These are phyloP conservation scores for Mollisia scopiformis DNA, from an alignment of 2,329 filamentous ascomycete genomes.

Conservation along the genomic window DNA sequence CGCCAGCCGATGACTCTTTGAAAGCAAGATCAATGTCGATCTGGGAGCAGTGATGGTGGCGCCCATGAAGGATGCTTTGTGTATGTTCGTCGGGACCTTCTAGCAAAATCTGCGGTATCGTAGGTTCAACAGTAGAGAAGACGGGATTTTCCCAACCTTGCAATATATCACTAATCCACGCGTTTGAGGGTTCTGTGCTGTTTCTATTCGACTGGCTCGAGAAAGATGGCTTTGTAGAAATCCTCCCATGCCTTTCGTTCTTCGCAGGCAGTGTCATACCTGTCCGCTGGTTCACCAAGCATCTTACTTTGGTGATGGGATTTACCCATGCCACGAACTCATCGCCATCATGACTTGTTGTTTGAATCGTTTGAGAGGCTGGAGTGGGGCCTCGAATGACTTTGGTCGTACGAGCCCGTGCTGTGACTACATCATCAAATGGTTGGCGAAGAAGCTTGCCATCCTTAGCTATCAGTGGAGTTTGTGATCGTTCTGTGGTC, in stretches of 20 bases:
- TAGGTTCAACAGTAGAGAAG: slow-evolving; percentile 57
- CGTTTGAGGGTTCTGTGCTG: slow-evolving; percentile 22
- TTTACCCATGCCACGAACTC: slow-evolving; percentile 60
- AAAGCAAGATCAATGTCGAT: slow-evolving; percentile 34
- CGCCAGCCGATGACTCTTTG: slow-evolving; percentile 24
- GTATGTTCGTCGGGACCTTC: slow-evolving; percentile 32
- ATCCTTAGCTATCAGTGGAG: slow-evolving; percentile 41
- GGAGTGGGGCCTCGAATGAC: not conserved
- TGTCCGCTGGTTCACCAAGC: slow-evolving; percentile 57
- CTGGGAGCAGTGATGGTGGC: slow-evolving; percentile 31
- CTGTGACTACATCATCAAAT: slow-evolving; percentile 41
- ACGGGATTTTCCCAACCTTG: slow-evolving; percentile 75
- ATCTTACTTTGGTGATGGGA: slow-evolving; percentile 56
- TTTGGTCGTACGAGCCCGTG: not conserved
- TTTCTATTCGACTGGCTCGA: not conserved
- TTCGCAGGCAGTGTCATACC: slow-evolving; percentile 45
- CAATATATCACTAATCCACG: slow-evolving; percentile 65
- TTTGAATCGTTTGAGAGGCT: not conserved
- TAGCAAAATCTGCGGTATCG: slow-evolving; percentile 47
- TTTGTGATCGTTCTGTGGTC: not conserved
- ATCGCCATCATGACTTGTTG: slow-evolving; percentile 34
- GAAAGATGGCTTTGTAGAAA: not conserved
- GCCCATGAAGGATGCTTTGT: slow-evolving; percentile 27
- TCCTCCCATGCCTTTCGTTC: not conserved
- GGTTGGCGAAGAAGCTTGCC: slow-evolving; percentile 49